These are phyloP conservation scores for Wallacemonas rigidus DNA, from an alignment of 208 protist genomes.

Conservation along the genomic window DNA sequence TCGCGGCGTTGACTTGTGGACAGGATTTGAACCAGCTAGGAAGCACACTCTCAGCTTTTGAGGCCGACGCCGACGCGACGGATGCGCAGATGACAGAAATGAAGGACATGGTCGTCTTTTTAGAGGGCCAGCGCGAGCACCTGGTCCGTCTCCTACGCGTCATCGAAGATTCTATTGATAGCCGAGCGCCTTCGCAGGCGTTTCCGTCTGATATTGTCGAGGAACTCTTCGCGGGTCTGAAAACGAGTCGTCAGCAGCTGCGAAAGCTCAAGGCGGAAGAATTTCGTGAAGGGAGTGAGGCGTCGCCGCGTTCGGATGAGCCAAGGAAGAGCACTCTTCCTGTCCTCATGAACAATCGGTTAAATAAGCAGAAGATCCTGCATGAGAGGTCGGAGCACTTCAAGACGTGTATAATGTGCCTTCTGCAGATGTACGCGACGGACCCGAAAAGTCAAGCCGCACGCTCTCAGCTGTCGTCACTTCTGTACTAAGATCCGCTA, in stretches of 20 bases:
- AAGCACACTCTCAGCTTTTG: conserved; percentile 24
- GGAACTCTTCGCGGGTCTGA: conserved; percentile 43
- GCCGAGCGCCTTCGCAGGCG: conserved; percentile 25
- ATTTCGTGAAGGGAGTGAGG: background rate
- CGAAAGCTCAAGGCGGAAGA: conserved; percentile 3
- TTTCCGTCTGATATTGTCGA: conserved; percentile 49
- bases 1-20: conserved; percentile 25
- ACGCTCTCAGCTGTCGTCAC: conserved; percentile 64
- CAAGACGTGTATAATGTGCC: conserved; percentile 58
- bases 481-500: conserved; percentile 51
- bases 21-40: conserved; percentile 37
- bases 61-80: conserved; percentile 13
- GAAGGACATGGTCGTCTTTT: conserved; percentile 31
- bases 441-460: conserved; percentile 70
- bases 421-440: conserved; percentile 63
- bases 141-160: conserved; percentile 34
- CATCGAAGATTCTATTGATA: conserved; percentile 60
- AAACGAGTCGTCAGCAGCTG: conserved; percentile 18
- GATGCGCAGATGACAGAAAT: conserved; percentile 19
- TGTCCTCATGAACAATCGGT: conserved; percentile 18
- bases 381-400: conserved; percentile 50
- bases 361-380: conserved; percentile 28
- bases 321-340: background rate
- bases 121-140: conserved; percentile 36
- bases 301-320: background rate